Evolutionary conservation across 2,329 filamentous ascomycete species (phyloP), one percentile per base, ranked within the genome.

Genomic region (Hypoxylon sp.): DNA sequence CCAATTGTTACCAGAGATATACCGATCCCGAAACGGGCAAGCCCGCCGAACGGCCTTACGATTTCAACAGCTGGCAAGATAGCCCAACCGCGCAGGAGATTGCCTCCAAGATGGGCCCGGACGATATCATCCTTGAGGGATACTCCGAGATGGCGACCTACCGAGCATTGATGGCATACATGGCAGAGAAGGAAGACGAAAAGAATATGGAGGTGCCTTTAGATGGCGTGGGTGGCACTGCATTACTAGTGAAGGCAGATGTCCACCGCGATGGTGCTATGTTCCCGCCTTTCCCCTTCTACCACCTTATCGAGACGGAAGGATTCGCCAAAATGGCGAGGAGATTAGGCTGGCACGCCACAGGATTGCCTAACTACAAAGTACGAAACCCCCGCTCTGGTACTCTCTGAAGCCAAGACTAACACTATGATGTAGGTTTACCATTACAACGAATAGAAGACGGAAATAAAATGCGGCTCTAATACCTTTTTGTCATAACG

Each of bases 31-130:
- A 91, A 13, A 90, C 87, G 56, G 91, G 91, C 75, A 85, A 89
- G 71, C 88, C 88, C 83, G 89, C 90, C 47, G 89, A 95, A 76
- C 89, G 96, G 3, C 90, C 94, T 0, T 99, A 99, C 79, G 96
- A 99, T 82, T 98, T 91, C 86, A 99, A 99, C 83, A 97, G 92
- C 79, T 99, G 96, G 96, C 90, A 95, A 76, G 96, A 99, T 78
- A 97, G 93, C 77, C 87, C 91, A 0, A 91, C 87, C 1, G 95
- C 96, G 0, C 87, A 91, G 76, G 86, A 92, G 37, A 82, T 99
- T 70, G 94, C 88, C 1, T 83, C 86, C 10, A 89, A 89, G 75
- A 94, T 99, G 94, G 93, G 89, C 0, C 91, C 91, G 0, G 95
- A 99, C 74, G 96, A 99, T 52, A 94, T 99, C 71, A 82, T 99